These are phyloP conservation scores for Xylaria sp. DNA, from an alignment of 2,329 filamentous ascomycete species.

Conservation along the genomic window DNA sequence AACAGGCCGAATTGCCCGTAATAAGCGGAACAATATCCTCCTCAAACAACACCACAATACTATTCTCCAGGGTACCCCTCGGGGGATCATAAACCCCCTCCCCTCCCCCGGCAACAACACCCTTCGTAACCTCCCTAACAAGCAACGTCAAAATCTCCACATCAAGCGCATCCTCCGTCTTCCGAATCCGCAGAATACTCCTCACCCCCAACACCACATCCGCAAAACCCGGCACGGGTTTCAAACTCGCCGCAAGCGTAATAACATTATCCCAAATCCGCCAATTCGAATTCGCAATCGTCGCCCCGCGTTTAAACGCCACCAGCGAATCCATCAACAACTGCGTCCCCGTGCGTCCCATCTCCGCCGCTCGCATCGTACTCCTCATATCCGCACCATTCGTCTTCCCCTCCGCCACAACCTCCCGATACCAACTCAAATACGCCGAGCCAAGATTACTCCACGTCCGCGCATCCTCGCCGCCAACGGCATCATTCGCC, in stretches of 20 bases:
- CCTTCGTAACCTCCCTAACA: slow-evolving; percentile 58
- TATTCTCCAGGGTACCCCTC: slow-evolving; percentile 55
- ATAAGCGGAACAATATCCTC: slow-evolving; percentile 73
- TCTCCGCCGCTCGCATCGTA: slow-evolving; percentile 29
- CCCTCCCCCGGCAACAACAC: slow-evolving; percentile 27
- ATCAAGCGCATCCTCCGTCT: slow-evolving; percentile 76
- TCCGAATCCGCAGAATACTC: slow-evolving; percentile 69
- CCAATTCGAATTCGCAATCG: slow-evolving; percentile 77
- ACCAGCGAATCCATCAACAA: slow-evolving; percentile 69
- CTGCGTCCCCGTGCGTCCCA: slow-evolving; percentile 47
- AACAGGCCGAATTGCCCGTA: slow-evolving; percentile 70
- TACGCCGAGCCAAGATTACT: slow-evolving; percentile 87
- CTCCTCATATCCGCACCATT: slow-evolving; percentile 26
- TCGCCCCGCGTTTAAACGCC: slow-evolving; percentile 82
- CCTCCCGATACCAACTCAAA: slow-evolving; percentile 59
- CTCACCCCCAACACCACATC: slow-evolving; percentile 73
- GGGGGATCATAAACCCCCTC: slow-evolving; percentile 38
- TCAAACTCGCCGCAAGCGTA: slow-evolving; percentile 73
- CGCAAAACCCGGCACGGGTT: slow-evolving; percentile 60
- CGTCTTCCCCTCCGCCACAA: slow-evolving; percentile 36
- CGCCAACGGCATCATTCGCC: slow-evolving; percentile 58
- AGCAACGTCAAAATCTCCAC: slow-evolving; percentile 64
- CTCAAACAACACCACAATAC: slow-evolving; percentile 69
- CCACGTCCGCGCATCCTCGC: slow-evolving; percentile 88
- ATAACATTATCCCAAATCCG: slow-evolving; percentile 97